These are phyloP conservation scores for Syzygium syzygioides DNA, from an alignment of 441 rosid genomes.

Conservation along the genomic window DNA sequence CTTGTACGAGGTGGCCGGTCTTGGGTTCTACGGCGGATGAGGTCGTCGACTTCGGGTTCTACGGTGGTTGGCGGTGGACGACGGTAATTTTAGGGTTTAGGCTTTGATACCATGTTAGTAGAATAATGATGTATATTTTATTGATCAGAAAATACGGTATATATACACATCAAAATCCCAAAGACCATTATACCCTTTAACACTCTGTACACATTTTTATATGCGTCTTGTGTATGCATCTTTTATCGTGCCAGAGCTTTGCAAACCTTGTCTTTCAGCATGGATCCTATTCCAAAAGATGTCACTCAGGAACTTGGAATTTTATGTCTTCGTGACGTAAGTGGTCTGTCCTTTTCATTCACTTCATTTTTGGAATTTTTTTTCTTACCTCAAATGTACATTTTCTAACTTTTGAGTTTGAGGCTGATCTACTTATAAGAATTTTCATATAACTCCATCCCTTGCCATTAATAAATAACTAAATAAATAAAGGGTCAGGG, in stretches of 20 bases:
- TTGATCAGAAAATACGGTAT: no score
- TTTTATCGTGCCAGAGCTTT: constrained; percentile 45
- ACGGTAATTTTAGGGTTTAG: no score
- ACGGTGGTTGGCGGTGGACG: no score
- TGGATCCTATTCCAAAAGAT: constrained; percentile 83
- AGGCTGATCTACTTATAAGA: neutral
- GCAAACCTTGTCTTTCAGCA: constrained; percentile 38
- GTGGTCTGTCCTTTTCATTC: constrained; percentile 18
- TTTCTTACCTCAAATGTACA: neutral
- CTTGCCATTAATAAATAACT: neutral
- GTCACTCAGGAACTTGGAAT: constrained; percentile 63
- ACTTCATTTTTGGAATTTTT: neutral
- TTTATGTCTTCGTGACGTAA: constrained; percentile 62
- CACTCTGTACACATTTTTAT: neutral
- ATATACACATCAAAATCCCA: no score
- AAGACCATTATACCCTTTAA: no score
- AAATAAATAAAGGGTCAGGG: neutral
- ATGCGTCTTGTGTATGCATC: neutral
- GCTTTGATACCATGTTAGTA: no score
- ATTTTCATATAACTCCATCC: neutral
- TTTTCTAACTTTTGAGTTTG: neutral
- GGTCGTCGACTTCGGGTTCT: no score
- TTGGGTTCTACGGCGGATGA: no score
- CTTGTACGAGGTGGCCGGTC: no score
- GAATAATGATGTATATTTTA: no score